Evolutionary conservation across 1,284 basidiomycete genomes (phyloP), one percentile per base, ranked within the genome.

Genomic region (Dichomitus squalens): DNA sequence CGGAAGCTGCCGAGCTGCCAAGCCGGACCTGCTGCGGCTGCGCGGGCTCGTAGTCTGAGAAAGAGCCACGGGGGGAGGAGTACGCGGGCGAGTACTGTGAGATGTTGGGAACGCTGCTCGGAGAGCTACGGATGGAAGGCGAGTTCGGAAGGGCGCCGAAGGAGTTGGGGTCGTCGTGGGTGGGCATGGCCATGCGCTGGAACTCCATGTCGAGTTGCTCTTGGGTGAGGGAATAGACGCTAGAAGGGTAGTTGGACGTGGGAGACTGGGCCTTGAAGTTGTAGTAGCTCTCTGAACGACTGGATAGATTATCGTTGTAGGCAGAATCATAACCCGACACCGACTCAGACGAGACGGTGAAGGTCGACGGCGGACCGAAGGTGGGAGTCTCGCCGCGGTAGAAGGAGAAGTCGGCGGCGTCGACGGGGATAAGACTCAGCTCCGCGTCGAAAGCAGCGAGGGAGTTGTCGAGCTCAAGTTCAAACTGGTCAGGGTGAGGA

Each of bases 321-420:
- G 46, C 60, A 56, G 70, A 70, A 59, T 70, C 71, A 67, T 71
- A 72, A 50, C 70, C 72, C 59, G 74, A 76, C 57, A 84, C 79
- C 63, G 86, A 89, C 72, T 91, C 89, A 58, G 88, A 88, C 34
- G 88, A 90, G 63, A 82, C 83, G 63, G 90, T 91, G 73, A 92
- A 84, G 62, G 85, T 81, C 55, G 90, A 92, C 49, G 84, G 86
- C 58, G 90, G 86, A 59, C 87, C 87, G 73, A 82, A 81, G 72
- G 80, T 82, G 70, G 80, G 83, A 59, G 83, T 83, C 65, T 84
- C 82, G 60, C 84, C 76, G 68, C 84, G 79, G 62, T 86, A 77
- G 75, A 82, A 81, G 66, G 78, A 77, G 75, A 84, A 87, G 63
- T 84, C 78, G 75, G 81, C 80, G 64, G 80, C 76, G 73, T 88